These are phyloP conservation scores for Jatropha multifida DNA, from an alignment of 441 rosid species.

Conservation along the genomic window DNA sequence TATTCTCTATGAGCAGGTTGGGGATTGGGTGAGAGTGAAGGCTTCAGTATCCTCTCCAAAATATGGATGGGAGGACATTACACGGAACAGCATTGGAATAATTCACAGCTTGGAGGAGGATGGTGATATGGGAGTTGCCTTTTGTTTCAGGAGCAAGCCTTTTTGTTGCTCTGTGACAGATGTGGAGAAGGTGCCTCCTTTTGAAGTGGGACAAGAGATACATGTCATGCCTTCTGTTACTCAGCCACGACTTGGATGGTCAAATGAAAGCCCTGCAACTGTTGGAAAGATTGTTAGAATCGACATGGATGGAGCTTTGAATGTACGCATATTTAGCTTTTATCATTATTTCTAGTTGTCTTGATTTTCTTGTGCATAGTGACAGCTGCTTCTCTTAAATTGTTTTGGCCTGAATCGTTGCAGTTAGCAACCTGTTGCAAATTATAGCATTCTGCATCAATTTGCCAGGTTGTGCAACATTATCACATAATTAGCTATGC, in stretches of 20 bases:
- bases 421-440: neutral
- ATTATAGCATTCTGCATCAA: slow-evolving; percentile 11
- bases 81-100: slow-evolving; percentile 79
- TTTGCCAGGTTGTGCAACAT: neutral
- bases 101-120: slow-evolving; percentile 97
- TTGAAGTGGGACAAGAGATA: slow-evolving; percentile 91
- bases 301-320: slow-evolving; percentile 97
- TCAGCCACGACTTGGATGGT: slow-evolving; percentile 98
- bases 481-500: neutral
- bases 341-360: neutral
- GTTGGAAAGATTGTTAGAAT: slow-evolving; percentile 83
- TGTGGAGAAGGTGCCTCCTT: slow-evolving; percentile 86
- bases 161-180: slow-evolving; percentile 94
- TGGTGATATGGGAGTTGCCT: slow-evolving; percentile 93
- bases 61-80: slow-evolving; percentile 96
- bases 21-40: slow-evolving; percentile 97
- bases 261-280: slow-evolving; percentile 91
- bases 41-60: slow-evolving; percentile 95
- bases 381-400: neutral
- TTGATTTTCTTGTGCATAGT: slow-evolving; percentile 1
- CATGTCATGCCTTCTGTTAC: slow-evolving; percentile 75
- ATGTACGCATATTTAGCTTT: slow-evolving; percentile 52
- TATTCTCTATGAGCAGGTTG: slow-evolving; percentile 59
- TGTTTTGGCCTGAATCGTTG: neutral
- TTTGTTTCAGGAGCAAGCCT: slow-evolving; percentile 94